Evolutionary conservation across 176 grass and related monocot species (phyloP).

Genomic region (Triticum urartu): DNA sequence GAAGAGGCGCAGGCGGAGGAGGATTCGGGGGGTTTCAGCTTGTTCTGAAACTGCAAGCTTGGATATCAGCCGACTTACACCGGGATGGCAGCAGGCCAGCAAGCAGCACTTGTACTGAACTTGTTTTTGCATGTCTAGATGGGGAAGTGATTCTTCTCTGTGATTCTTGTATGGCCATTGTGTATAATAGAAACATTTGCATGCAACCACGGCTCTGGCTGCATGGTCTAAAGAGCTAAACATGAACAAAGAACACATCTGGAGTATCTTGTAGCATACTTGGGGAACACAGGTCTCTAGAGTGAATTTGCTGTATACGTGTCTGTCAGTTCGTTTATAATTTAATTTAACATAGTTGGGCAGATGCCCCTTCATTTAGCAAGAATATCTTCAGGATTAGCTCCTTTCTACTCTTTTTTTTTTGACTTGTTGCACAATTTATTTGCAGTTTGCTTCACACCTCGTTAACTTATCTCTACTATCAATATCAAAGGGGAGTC

Average conservation of each 20-base stretch:
- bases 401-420: background rate
- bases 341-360: background rate
- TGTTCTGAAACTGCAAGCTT: conserved; percentile 39
- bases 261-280: background rate
- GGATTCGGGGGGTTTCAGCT: conserved; percentile 46
- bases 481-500: no score
- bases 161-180: conserved; percentile 25
- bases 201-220: background rate
- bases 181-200: conserved; percentile 15
- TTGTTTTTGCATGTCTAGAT: conserved; percentile 16
- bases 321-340: background rate
- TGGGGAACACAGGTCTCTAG: background rate
- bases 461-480: background rate
- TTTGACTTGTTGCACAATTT: background rate
- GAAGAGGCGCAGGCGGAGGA: conserved; percentile 32
- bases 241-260: background rate
- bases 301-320: background rate
- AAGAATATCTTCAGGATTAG: background rate
- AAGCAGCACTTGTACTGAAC: background rate
- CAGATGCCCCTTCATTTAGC: background rate
- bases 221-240: background rate
- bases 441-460: background rate
- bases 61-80: background rate
- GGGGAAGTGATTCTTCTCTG: conserved; percentile 30
- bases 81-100: background rate